Evolutionary conservation across 2,329 filamentous ascomycete genomes (phyloP).

Genomic region (Stromatinia cepivora): DNA sequence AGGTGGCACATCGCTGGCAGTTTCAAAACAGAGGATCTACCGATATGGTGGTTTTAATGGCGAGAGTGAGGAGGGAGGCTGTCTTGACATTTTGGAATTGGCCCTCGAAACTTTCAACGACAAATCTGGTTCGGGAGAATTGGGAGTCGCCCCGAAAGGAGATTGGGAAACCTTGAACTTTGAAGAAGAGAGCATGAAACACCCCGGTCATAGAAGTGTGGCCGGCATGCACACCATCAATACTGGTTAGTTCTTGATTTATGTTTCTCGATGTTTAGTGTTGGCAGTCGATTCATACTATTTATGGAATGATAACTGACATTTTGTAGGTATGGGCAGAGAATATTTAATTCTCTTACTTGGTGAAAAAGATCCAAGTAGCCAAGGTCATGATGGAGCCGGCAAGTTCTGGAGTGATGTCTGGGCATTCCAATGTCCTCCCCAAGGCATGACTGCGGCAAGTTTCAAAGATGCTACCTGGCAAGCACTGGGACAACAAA

Average conservation of each 20-base stretch:
- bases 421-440: conserved; percentile 64
- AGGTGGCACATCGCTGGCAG: conserved; percentile 67
- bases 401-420: conserved; percentile 60
- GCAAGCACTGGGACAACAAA: conserved; percentile 53
- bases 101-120: conserved; percentile 58
- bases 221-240: conserved; percentile 56
- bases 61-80: conserved; percentile 65
- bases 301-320: not conserved
- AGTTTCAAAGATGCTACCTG: conserved; percentile 57
- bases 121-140: conserved; percentile 49
- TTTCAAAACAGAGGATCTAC: conserved; percentile 65
- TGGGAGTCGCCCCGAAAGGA: conserved; percentile 52
- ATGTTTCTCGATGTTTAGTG: not conserved
- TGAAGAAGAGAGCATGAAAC: conserved; percentile 46
- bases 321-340: conserved; percentile 47
- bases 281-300: not conserved
- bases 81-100: conserved; percentile 65
- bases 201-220: conserved; percentile 56
- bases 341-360: conserved; percentile 64
- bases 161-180: conserved; percentile 56
- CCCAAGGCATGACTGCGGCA: conserved; percentile 54
- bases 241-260: conserved; percentile 43
- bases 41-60: conserved; percentile 82
- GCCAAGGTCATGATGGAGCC: conserved; percentile 51
- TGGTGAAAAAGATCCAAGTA: conserved; percentile 55